Evolutionary conservation across 2,329 filamentous ascomycete genomes (phyloP).

Genomic region (Nigrograna mackinnonii): DNA sequence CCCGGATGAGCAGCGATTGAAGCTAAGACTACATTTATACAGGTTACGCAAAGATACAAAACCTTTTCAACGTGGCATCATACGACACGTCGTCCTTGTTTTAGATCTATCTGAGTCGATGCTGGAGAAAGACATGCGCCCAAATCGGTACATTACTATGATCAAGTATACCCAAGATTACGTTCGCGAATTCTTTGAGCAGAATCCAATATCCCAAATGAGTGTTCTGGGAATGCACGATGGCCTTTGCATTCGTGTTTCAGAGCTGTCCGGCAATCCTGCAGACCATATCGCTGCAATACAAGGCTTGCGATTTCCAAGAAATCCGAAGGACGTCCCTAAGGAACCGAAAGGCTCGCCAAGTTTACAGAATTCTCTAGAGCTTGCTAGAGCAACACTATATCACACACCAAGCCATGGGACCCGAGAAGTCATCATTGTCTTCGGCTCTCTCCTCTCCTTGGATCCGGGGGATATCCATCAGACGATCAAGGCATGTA

Average conservation of each 20-base stretch:
- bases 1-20: too few relatives aligned
- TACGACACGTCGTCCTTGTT: slow-evolving; percentile 90
- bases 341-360: slow-evolving; percentile 55
- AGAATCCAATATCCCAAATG: slow-evolving; percentile 96
- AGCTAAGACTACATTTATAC: slow-evolving; percentile 18
- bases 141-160: slow-evolving; percentile 81
- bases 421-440: slow-evolving; percentile 87
- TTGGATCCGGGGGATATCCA: slow-evolving; percentile 95
- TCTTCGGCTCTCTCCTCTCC: slow-evolving; percentile 88
- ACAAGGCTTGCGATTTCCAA: slow-evolving; percentile 63
- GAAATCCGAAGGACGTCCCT: slow-evolving; percentile 72
- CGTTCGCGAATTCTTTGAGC: slow-evolving; percentile 93
- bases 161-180: slow-evolving; percentile 85
- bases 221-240: slow-evolving; percentile 93
- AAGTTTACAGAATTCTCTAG: slow-evolving; percentile 85
- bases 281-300: slow-evolving; percentile 83
- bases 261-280: slow-evolving; percentile 89
- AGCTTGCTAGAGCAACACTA: slow-evolving; percentile 91
- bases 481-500: slow-evolving; percentile 78
- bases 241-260: slow-evolving; percentile 82
- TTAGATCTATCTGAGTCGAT: slow-evolving; percentile 93
- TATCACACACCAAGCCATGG: slow-evolving; percentile 93
- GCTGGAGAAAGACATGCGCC: slow-evolving; percentile 91
- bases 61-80: slow-evolving; percentile 93
- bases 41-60: slow-evolving; percentile 91